Conservation (phyloP, 2,329 filamentous ascomycete species). For the Lasiodiplodia gonubiensis region DNA sequence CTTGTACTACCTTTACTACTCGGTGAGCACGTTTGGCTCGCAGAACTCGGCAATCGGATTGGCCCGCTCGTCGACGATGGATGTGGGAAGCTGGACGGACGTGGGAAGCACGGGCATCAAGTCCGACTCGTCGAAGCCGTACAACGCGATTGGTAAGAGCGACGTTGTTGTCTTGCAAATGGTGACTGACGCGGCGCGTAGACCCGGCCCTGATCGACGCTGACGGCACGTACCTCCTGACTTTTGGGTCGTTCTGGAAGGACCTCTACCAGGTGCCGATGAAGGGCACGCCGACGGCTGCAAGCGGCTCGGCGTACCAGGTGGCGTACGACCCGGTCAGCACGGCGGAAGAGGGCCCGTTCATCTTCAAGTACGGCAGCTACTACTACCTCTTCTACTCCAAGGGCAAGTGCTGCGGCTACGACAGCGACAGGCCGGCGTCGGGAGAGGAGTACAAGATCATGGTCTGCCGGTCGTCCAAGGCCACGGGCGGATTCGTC, state of each 20-base stretch:
- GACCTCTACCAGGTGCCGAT: slow-evolving; percentile 67
- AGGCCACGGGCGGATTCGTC: slow-evolving; percentile 59
- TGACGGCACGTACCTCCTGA: slow-evolving; percentile 56
- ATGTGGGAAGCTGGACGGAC: slow-evolving; percentile 65
- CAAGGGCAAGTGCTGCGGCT: slow-evolving; percentile 66
- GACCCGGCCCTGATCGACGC: slow-evolving; percentile 55
- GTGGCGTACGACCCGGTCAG: slow-evolving; percentile 61
- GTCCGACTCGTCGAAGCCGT: slow-evolving; percentile 46
- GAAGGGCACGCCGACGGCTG: slow-evolving; percentile 41
- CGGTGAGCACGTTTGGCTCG: slow-evolving; percentile 66
- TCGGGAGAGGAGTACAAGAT: slow-evolving; percentile 69
- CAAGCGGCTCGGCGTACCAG: slow-evolving; percentile 48
- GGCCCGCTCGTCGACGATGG: slow-evolving; percentile 56
- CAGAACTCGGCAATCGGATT: slow-evolving; percentile 68
- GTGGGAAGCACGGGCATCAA: slow-evolving; percentile 60
- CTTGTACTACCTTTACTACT: slow-evolving; percentile 70
- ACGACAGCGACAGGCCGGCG: slow-evolving; percentile 58
- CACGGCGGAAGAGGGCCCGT: slow-evolving; percentile 63
- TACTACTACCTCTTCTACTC: slow-evolving; percentile 72
- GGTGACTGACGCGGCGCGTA: background rate
- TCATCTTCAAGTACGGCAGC: slow-evolving; percentile 59
- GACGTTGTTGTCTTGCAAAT: background rate
- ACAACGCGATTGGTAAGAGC: slow-evolving; percentile 53
- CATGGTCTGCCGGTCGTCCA: slow-evolving; percentile 65
- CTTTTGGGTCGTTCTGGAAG: slow-evolving; percentile 73